phyloP scores from a whole-genome alignment of 768 basidiomycete species.

The Termitomyces sp. region DNA sequence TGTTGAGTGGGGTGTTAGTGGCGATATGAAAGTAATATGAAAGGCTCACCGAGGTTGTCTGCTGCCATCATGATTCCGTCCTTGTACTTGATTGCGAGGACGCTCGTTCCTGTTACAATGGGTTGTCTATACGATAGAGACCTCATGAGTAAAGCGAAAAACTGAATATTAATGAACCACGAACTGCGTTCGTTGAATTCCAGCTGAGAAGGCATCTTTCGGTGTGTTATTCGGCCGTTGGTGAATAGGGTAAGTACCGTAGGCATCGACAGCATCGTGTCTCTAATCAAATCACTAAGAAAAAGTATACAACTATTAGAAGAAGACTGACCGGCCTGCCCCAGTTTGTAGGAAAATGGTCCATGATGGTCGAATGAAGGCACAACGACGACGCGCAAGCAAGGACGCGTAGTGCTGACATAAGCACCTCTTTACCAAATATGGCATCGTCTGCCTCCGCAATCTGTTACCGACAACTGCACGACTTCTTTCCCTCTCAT shows the following conservation, averaged over 20 bases:
- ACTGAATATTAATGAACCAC: conserved; percentile 12
- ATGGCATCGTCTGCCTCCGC: background rate
- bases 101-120: conserved; percentile 95
- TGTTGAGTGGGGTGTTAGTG: conserved; percentile 21
- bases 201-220: conserved; percentile 57
- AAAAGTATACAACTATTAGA: background rate
- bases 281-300: conserved; percentile 37
- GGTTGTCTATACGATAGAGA: conserved; percentile 81
- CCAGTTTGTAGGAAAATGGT: conserved; percentile 85
- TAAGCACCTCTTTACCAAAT: conserved; percentile 6
- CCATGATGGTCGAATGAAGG: conserved; percentile 42
- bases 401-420: conserved; percentile 16
- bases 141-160: background rate
- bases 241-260: conserved; percentile 74
- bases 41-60: conserved; percentile 82
- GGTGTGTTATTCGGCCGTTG: conserved; percentile 47
- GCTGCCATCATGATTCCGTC: conserved; percentile 98
- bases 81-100: conserved; percentile 91
- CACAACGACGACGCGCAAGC: conserved; percentile 15
- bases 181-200: conserved; percentile 81
- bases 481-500: background rate
- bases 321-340: conserved; percentile 60
- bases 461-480: background rate
- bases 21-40: background rate
- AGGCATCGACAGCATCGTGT: conserved; percentile 72